Conservation (phyloP, 805 yeast species). For the Blastobotrys attinorum region DNA sequence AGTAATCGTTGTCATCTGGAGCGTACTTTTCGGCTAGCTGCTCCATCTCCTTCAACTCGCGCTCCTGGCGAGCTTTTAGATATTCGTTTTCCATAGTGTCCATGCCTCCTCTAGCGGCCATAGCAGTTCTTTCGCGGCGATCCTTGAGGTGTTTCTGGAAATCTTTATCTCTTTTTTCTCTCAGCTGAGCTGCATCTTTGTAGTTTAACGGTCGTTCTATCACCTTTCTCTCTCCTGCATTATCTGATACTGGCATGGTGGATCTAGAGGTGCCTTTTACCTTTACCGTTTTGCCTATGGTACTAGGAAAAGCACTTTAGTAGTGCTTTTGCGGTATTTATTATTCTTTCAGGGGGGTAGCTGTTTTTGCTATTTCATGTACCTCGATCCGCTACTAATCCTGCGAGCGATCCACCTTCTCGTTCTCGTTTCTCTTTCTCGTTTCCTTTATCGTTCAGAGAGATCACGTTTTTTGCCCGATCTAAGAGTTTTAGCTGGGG, state of each 20-base stretch:
- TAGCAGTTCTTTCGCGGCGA: constrained; percentile 8
- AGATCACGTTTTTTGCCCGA: too few relatives aligned
- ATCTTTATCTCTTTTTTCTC: neutral
- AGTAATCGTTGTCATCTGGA: neutral
- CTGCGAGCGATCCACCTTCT: too few relatives aligned
- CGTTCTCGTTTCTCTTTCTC: too few relatives aligned
- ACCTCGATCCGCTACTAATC: too few relatives aligned
- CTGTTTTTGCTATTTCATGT: too few relatives aligned
- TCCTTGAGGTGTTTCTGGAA: constrained; percentile 4
- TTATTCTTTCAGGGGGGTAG: too few relatives aligned
- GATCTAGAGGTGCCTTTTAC: too few relatives aligned
- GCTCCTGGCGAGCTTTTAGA: constrained; percentile 1
- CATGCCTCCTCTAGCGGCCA: constrained; percentile 11
- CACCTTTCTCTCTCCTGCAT: neutral
- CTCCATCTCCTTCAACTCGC: neutral
- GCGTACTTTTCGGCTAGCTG: constrained; percentile 2
- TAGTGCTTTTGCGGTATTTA: too few relatives aligned
- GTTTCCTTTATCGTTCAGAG: too few relatives aligned
- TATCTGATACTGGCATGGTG: neutral
- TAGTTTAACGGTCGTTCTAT: neutral
- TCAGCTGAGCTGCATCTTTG: neutral
- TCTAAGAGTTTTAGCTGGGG: too few relatives aligned
- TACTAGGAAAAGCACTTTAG: too few relatives aligned
- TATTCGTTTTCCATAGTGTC: constrained; percentile 8
- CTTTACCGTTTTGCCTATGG: too few relatives aligned